These are phyloP conservation scores for Cadophora malorum DNA, from an alignment of 2,329 filamentous ascomycete genomes.

Conservation along the genomic window DNA sequence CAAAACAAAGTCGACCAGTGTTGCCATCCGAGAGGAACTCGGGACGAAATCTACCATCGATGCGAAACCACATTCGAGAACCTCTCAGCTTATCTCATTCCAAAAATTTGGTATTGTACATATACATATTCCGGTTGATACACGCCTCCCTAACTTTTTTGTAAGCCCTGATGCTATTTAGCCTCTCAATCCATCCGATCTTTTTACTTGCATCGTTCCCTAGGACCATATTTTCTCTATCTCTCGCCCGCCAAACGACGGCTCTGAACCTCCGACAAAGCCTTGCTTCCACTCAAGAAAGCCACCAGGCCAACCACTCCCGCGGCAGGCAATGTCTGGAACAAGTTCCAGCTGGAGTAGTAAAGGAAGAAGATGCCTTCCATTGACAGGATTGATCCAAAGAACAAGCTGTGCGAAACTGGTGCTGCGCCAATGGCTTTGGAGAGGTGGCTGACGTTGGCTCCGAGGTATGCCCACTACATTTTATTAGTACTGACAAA, in stretches of 20 bases:
- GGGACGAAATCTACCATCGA: not conserved
- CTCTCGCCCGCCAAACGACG: conserved; percentile 72
- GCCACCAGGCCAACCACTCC: conserved; percentile 71
- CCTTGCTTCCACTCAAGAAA: conserved; percentile 87
- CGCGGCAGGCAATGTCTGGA: conserved; percentile 82
- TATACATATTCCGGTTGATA: conserved; percentile 29
- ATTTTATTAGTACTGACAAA: conserved; percentile 33
- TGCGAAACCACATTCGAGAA: not conserved
- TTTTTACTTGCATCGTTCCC: conserved; percentile 2
- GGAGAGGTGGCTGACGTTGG: conserved; percentile 78
- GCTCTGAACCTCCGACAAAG: conserved; percentile 90
- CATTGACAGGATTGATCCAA: conserved; percentile 84
- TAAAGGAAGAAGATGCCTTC: conserved; percentile 95
- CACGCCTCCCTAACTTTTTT: conserved; percentile 34
- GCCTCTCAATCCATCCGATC: conserved; percentile 6
- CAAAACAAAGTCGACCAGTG: not conserved
- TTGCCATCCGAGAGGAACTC: not conserved
- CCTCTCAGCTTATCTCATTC: not conserved
- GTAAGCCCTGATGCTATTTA: conserved; percentile 21
- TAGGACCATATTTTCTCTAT: conserved; percentile 26
- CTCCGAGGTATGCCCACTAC: conserved; percentile 83
- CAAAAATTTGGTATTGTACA: conserved; percentile 31
- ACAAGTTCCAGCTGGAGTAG: conserved; percentile 90
- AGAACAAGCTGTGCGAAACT: conserved; percentile 82
- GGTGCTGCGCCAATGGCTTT: conserved; percentile 80